Evolutionary conservation across 345 rosid species (phyloP).

Genomic region (Hibiscus syriacus): DNA sequence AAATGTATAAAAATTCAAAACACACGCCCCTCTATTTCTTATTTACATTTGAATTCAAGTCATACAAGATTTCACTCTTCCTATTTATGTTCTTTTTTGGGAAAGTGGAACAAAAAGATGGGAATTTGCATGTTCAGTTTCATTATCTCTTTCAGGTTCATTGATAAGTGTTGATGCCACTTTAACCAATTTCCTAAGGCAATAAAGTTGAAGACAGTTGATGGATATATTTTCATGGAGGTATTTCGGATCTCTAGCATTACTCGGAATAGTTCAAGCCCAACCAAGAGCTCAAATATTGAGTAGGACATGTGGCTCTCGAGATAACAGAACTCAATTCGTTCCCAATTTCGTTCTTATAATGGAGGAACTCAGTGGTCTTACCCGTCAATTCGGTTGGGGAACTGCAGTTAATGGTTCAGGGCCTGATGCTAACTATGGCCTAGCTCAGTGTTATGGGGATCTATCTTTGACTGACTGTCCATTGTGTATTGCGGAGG

Average conservation of each 20-base stretch:
- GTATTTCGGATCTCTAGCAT: conserved; percentile 7
- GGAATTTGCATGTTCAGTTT: background rate
- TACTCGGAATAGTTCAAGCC: conserved; percentile 24
- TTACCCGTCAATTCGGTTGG: conserved; percentile 46
- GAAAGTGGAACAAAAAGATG: background rate
- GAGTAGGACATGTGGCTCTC: conserved; percentile 30
- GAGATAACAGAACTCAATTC: conserved; percentile 42
- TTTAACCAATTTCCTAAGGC: background rate
- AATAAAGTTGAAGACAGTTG: background rate
- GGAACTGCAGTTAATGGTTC: conserved; percentile 61
- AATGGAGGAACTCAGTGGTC: conserved; percentile 73
- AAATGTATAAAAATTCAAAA: too few relatives aligned
- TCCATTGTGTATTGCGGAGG: conserved; percentile 82
- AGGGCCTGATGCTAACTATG: conserved; percentile 65
- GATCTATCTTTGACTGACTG: conserved; percentile 77
- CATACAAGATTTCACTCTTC: too few relatives aligned
- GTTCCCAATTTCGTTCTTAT: conserved; percentile 68
- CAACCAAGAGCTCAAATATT: conserved; percentile 56
- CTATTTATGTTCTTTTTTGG: too few relatives aligned
- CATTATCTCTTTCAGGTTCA: background rate
- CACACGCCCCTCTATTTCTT: too few relatives aligned
- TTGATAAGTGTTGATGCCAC: background rate
- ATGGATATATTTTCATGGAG: conserved; percentile 14
- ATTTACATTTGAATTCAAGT: too few relatives aligned
- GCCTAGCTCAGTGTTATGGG: conserved; percentile 82